These are phyloP conservation scores for Penicillium concentricum DNA, from an alignment of 2,329 filamentous ascomycete species.

Conservation along the genomic window DNA sequence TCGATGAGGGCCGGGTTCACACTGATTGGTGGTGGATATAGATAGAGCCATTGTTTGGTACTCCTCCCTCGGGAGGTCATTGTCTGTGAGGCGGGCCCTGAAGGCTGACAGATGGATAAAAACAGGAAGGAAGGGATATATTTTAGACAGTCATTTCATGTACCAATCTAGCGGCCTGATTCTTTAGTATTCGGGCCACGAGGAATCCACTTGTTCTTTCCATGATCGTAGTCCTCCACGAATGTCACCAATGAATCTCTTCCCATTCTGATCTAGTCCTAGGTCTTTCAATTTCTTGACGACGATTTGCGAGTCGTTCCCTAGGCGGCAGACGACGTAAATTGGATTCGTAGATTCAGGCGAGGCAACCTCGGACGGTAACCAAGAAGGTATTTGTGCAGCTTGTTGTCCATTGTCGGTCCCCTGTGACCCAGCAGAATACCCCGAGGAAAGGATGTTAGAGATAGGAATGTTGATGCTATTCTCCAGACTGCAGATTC, in stretches of 20 bases:
- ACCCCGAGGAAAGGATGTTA: conserved; percentile 35
- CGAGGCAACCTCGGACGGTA: conserved; percentile 26
- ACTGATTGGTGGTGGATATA: conserved; percentile 52
- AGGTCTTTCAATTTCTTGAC: conserved; percentile 44
- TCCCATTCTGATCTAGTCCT: conserved; percentile 34
- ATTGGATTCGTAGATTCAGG: conserved; percentile 32
- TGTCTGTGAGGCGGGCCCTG: neutral
- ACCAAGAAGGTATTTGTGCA: conserved; percentile 25
- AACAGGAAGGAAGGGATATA: neutral
- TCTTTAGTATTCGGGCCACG: conserved; percentile 42
- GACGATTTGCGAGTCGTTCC: conserved; percentile 50
- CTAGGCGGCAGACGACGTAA: conserved; percentile 49
- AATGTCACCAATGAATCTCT: conserved; percentile 43
- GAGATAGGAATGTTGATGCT: conserved; percentile 62
- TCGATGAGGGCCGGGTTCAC: conserved; percentile 48
- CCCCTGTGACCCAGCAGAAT: neutral
- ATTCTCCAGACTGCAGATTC: conserved; percentile 71
- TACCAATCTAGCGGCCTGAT: neutral
- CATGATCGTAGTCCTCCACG: conserved; percentile 45
- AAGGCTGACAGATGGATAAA: neutral
- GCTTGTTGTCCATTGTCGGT: neutral
- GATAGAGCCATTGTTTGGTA: neutral
- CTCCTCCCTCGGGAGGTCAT: too few species aligned
- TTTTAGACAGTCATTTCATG: neutral
- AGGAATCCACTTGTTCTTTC: conserved; percentile 42